Base-by-base conservation (phyloP, 2,329 filamentous ascomycete genomes). In the Sporothrix sp. region DNA sequence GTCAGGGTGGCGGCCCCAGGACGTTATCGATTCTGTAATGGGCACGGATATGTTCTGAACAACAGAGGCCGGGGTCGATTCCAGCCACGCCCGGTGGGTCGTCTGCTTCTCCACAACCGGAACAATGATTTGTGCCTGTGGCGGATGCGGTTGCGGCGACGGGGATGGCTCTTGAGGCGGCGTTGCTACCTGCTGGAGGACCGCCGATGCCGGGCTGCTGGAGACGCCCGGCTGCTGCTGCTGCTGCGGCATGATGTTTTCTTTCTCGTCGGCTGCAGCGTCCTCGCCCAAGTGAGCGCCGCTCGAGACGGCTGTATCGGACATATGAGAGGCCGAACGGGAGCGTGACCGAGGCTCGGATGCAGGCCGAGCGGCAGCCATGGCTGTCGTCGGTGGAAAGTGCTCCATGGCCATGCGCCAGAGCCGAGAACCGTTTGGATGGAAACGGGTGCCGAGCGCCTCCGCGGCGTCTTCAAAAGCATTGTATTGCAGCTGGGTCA, bases 1-100 rank as follows among this genome's bases (percentile, higher is more conserved):
- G 18, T 75, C 71, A 1, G 67, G 70, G 0, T 78, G 78, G 23
- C 91, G 81, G 27, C 91, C 91, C 81, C 88, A 97, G 0, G 82
- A 84, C 0, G 83, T 80, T 57, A 87, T 67, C 3, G 81, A 79
- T 36, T 79, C 75, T 10, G 79, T 79, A 13, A 96, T 70, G 30
- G 75, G 74, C 28, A 94, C 71, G 0, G 75, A 77, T 21, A 87
- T 74, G 20, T 74, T 74, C 1, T 74, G 68, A 7, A 85, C 71
- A 53, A 79, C 74, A 0, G 89, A 95, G 13, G 79, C 79, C 0
- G 74, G 60, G 0, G 82, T 74, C 0, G 83, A 82, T 13, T 78
- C 76, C 13, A 95, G 68, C 50, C 79, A 77, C 21, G 53, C 53
- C 25, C 35, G 48, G 14, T 20, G 7, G 8, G 21, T 18, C 2